Conservation (phyloP, 2,329 filamentous ascomycete species). For the Xylariaceae sp. region DNA sequence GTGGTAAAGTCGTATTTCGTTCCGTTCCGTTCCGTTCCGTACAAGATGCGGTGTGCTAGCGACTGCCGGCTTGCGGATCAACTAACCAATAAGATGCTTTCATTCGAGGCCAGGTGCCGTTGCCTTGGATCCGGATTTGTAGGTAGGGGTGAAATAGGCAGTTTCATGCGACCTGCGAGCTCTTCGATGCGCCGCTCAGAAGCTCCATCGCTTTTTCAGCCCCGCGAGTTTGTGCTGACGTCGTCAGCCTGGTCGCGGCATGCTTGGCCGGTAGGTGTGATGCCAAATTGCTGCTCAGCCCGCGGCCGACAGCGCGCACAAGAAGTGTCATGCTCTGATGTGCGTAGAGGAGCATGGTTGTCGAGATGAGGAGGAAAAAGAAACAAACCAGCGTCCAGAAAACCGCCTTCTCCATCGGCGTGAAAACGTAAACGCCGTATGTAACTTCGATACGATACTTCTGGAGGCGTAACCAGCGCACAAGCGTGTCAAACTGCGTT, state of each 20-base stretch:
- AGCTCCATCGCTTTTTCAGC: conserved; percentile 3
- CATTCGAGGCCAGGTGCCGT: neutral
- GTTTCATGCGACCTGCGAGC: conserved; percentile 30
- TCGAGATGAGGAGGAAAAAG: conserved; percentile 71
- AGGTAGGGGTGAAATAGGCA: neutral
- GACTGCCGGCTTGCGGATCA: too few species aligned
- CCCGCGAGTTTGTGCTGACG: neutral
- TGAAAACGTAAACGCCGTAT: conserved; percentile 81
- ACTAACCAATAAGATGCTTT: too few species aligned
- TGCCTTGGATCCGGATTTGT: neutral
- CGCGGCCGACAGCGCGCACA: conserved; percentile 40
- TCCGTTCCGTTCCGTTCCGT: too few species aligned
- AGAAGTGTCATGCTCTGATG: conserved; percentile 70
- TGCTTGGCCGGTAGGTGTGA: conserved; percentile 9
- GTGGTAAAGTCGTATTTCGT: too few species aligned
- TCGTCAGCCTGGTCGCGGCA: conserved; percentile 5
- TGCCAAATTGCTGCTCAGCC: neutral
- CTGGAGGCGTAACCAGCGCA: conserved; percentile 76
- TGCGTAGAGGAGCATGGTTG: conserved; percentile 73
- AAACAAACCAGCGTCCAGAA: conserved; percentile 79
- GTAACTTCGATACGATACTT: conserved; percentile 85
- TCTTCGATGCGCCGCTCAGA: conserved; percentile 15
- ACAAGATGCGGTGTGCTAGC: too few species aligned
- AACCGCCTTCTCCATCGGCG: conserved; percentile 76
- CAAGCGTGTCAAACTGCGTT: conserved; percentile 45